Conservation (phyloP, 1,284 basidiomycete genomes). For the Boletus sp. region DNA sequence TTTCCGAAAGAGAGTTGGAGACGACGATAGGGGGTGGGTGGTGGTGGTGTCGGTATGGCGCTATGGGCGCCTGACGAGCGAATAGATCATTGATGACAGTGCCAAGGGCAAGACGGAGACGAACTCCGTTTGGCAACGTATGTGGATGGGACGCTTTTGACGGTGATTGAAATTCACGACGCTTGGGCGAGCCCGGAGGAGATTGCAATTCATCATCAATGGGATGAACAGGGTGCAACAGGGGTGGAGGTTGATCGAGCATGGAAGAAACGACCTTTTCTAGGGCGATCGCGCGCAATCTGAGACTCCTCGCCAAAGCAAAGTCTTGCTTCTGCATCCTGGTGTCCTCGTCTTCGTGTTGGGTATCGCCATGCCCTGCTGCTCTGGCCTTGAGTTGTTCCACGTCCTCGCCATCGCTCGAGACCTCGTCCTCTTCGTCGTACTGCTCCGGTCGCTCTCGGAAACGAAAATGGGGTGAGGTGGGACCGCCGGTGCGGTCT, state of each 20-base stretch:
- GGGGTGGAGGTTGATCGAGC: constrained; percentile 68
- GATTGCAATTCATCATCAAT: constrained; percentile 46
- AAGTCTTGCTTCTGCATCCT: constrained; percentile 55
- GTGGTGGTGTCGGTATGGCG: constrained; percentile 45
- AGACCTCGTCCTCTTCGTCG: constrained; percentile 63
- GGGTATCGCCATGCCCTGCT: constrained; percentile 47
- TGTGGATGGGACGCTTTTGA: constrained; percentile 45
- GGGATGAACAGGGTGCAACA: constrained; percentile 41
- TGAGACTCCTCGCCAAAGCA: constrained; percentile 53
- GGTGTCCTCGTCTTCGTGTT: constrained; percentile 58
- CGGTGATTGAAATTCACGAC: constrained; percentile 21
- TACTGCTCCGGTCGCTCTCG: constrained; percentile 67
- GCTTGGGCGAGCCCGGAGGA: constrained; percentile 49
- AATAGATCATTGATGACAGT: constrained; percentile 77
- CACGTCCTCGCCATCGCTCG: constrained; percentile 62
- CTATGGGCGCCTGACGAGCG: constrained; percentile 59
- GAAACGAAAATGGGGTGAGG: constrained; percentile 52
- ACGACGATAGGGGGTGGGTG: constrained; percentile 33
- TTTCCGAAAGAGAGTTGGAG: constrained; percentile 26
- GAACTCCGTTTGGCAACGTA: constrained; percentile 73
- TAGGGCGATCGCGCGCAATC: constrained; percentile 68
- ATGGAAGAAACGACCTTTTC: constrained; percentile 77
- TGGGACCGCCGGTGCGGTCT: constrained; percentile 65
- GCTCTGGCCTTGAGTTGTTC: constrained; percentile 49
- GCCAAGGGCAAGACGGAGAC: constrained; percentile 64